Base-by-base conservation (phyloP, 495 filamentous ascomycete genomes). In the Neurospora sp. region DNA sequence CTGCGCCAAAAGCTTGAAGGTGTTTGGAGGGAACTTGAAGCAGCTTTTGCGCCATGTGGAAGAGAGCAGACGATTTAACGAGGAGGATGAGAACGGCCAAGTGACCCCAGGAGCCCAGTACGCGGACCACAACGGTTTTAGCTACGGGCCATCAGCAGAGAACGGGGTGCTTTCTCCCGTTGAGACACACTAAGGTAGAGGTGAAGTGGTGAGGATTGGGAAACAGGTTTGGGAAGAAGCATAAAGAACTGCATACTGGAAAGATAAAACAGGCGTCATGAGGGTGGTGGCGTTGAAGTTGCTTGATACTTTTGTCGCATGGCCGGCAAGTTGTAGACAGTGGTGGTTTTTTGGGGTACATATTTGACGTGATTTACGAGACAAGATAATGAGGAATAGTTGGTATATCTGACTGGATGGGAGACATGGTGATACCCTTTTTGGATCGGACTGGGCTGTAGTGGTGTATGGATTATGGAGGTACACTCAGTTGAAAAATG, bases 1-100 rank as follows among this genome's bases (percentile, higher is more conserved):
- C 4, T 81, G 79, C 54, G 70, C 19, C 21, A 62, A 11, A 9
- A 11, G 66, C 8, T 28, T 79, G 71, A 71, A 76, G 21, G 69
- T 71, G 43, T 69, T 40, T 8, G 69, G 39, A 17, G 79, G 79
- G 17, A 74, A 81, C 70, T 39, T 81, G 37, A 34, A 73, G 3
- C 74, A 39, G 38, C 72, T 78, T 2, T 5, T 79, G 31, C 15
- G 43, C 28, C 71, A 72, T 11, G 66, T 80, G 11, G 66, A 75
- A 71, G 74, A 73, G 43, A 73, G 54, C 54, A 66, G 54, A 36
- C 54, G 34, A 15, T 66, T 66, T 4, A 34, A 66, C 11, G 54
- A 66, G 54, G 54, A 66, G 54, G 54, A 66, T 34, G 54, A 66
- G 28, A 66, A 19, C 54, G 54, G 54, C 31, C 28, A 66, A 34